Evolutionary conservation across 768 basidiomycete species (phyloP).

Genomic region (Collybiopsis luxurians): DNA sequence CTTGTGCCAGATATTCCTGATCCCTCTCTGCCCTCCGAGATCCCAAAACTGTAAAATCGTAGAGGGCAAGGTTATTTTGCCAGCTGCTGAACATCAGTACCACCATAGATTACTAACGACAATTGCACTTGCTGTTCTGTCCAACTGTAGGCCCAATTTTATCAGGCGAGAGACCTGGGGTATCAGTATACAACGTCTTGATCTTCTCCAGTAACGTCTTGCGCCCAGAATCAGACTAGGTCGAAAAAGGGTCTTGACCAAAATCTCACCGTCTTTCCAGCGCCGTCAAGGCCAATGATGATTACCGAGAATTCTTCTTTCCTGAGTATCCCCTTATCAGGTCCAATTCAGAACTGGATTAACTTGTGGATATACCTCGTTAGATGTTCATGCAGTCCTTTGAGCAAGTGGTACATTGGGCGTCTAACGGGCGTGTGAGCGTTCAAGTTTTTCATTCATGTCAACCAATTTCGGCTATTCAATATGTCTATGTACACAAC

Average conservation of each 20-base stretch:
- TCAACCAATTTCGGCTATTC: too few relatives aligned
- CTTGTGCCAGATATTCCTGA: conserved; percentile 89
- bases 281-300: conserved; percentile 90
- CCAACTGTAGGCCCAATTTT: conserved; percentile 97
- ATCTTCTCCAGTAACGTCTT: conserved; percentile 91
- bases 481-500: too few relatives aligned
- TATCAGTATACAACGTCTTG: conserved; percentile 87
- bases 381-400: conserved; percentile 86
- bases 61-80: conserved; percentile 89
- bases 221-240: not conserved
- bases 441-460: too few relatives aligned
- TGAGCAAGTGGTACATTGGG: conserved; percentile 90
- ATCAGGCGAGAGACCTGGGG: conserved; percentile 83
- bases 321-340: conserved; percentile 33
- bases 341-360: not conserved
- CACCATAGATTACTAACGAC: too few relatives aligned
- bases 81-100: conserved; percentile 60
- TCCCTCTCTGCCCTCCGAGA: conserved; percentile 91
- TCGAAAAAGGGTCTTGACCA: not conserved
- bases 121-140: conserved; percentile 79
- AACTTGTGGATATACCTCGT: conserved; percentile 53
- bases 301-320: conserved; percentile 93
- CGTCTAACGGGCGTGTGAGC: too few relatives aligned
- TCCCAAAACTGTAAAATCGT: conserved; percentile 98
- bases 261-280: conserved; percentile 80